Base-by-base conservation (phyloP, 495 filamentous ascomycete genomes). In the Hypoxylon trugodes region DNA sequence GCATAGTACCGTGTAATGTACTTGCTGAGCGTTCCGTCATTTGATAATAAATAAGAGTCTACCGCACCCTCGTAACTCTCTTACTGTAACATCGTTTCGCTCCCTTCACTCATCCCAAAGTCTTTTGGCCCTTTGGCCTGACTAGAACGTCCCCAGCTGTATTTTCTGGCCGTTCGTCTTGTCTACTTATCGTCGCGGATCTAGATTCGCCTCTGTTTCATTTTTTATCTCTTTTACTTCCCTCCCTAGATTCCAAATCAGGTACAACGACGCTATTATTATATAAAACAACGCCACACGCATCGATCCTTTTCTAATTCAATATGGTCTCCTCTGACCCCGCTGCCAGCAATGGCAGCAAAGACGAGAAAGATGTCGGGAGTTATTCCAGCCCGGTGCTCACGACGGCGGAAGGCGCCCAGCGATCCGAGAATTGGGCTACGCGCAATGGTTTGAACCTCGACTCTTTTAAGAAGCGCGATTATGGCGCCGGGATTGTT, bases 391-490 rank as follows among this genome's bases (percentile, higher is more conserved):
- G 45, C 12, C 47, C 25, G 8, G 50, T 22, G 12, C 35, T 32
- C 18, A 15, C 8, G 8, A 25, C 26, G 47, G 36, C 15, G 12
- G 59, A 71, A 16, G 56, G 63, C 12, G 36, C 36, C 5, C 26
- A 26, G 8, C 69, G 69, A 30, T 61, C 72, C 19, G 69, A 73
- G 15, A 74, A 76, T 53, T 83, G 79, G 66, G 66, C 59, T 56
- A 84, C 82, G 0, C 81, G 82, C 38, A 79, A 79, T 70, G 82
- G 83, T 47, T 63, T 82, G 50, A 84, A 77, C 35, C 19, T 79
- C 5, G 75, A 75, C 10, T 81, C 81, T 3, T 85, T 85, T 74
- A 75, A 74, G 67, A 74, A 71, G 64, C 77, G 79, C 33, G 70
- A 73, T 45, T 67, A 73, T 52, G 77, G 73, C 43, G 22, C 59